Evolutionary conservation across 2,329 filamentous ascomycete species (phyloP).

Genomic region (Colletotrichum liriopes): DNA sequence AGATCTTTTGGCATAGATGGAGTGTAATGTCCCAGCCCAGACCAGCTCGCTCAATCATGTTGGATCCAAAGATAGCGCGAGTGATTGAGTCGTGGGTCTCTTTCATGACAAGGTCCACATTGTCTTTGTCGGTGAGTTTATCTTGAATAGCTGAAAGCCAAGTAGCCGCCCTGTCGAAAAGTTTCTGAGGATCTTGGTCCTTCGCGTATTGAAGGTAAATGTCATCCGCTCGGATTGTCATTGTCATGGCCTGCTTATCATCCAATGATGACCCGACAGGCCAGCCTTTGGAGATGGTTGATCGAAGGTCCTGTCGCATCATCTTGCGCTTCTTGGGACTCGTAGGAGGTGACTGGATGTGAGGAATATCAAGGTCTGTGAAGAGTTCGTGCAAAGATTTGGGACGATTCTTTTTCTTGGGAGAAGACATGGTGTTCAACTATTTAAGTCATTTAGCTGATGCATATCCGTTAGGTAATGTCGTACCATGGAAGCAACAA

Average conservation of each 20-base stretch:
- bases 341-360: background rate
- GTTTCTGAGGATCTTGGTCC: background rate
- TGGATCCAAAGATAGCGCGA: background rate
- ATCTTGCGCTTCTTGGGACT: background rate
- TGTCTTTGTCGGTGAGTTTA: background rate
- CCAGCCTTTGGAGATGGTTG: background rate
- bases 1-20: background rate
- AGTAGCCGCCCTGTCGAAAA: background rate
- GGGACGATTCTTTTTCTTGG: background rate
- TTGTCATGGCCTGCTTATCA: background rate
- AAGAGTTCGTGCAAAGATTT: background rate
- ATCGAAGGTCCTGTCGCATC: background rate
- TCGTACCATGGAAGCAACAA: background rate
- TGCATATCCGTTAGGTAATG: background rate
- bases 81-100: background rate
- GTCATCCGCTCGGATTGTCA: background rate
- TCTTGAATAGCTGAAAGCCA: background rate
- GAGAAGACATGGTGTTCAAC: background rate
- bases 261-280: background rate
- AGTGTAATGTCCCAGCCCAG: background rate
- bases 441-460: background rate
- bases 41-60: constrained; percentile 5
- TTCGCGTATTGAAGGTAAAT: background rate
- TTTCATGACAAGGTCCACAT: background rate
- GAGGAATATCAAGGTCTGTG: background rate